Evolutionary conservation across 495 filamentous ascomycete genomes (phyloP).

Genomic region (Podospora didyma): DNA sequence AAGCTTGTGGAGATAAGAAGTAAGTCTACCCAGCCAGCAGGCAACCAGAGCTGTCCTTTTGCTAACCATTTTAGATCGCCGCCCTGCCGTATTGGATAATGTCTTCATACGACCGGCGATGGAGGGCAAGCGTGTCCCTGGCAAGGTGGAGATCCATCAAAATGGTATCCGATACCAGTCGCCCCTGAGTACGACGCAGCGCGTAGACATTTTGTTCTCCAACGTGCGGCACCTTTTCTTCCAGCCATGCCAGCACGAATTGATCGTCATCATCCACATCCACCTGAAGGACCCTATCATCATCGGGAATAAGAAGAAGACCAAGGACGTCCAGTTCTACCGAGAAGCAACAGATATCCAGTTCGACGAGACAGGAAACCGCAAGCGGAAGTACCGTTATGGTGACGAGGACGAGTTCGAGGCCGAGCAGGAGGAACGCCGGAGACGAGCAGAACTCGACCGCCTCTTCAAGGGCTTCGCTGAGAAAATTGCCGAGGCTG

Average conservation of each 20-base stretch:
- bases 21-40: conserved; percentile 36
- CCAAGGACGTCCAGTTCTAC: conserved; percentile 97
- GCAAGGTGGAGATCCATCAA: conserved; percentile 94
- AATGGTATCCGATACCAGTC: conserved; percentile 97
- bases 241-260: conserved; percentile 90
- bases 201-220: conserved; percentile 93
- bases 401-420: conserved; percentile 99
- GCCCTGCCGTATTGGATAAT: conserved; percentile 80
- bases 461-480: conserved; percentile 94
- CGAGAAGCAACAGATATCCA: conserved; percentile 97
- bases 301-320: conserved; percentile 94
- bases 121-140: conserved; percentile 93
- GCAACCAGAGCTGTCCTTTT: not conserved
- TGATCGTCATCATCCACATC: conserved; percentile 97
- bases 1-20: conserved; percentile 89
- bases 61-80: conserved; percentile 57
- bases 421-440: conserved; percentile 93
- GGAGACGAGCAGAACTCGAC: conserved; percentile 84
- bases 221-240: conserved; percentile 99
- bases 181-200: conserved; percentile 72
- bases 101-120: conserved; percentile 90
- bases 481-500: conserved; percentile 95
- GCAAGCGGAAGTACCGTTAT: conserved; percentile 96
- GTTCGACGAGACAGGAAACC: conserved; percentile 97
- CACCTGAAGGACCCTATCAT: conserved; percentile 98